Conservation (phyloP, 2,329 filamentous ascomycete species). For the Ascomycota sp. region DNA sequence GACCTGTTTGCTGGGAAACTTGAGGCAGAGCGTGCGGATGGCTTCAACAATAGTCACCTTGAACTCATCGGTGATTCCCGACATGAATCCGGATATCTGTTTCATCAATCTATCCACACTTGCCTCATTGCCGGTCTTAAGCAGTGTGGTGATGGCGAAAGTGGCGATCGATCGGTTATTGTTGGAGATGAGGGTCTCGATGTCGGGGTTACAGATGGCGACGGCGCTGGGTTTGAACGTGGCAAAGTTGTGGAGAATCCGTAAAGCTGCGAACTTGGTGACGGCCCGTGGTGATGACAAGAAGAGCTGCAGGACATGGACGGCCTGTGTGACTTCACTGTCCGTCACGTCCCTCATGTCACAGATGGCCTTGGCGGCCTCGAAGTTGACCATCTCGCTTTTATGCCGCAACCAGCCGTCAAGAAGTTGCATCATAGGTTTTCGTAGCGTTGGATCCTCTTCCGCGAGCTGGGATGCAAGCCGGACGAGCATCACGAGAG, state of each 20-base stretch:
- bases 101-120: slow-evolving; percentile 96
- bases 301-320: slow-evolving; percentile 91
- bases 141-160: slow-evolving; percentile 89
- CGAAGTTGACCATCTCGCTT: slow-evolving; percentile 98
- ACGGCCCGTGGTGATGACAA: slow-evolving; percentile 84
- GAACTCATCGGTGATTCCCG: slow-evolving; percentile 96
- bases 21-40: slow-evolving; percentile 84
- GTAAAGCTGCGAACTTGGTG: slow-evolving; percentile 90
- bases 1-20: slow-evolving; percentile 94
- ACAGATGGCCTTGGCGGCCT: slow-evolving; percentile 94
- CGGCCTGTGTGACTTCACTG: slow-evolving; percentile 71
- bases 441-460: slow-evolving; percentile 70
- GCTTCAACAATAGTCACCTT: slow-evolving; percentile 99
- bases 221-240: slow-evolving; percentile 90
- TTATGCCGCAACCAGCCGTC: slow-evolving; percentile 95
- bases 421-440: slow-evolving; percentile 90
- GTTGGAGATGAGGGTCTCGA: slow-evolving; percentile 90
- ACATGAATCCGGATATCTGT: slow-evolving; percentile 95
- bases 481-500: slow-evolving; percentile 76
- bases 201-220: slow-evolving; percentile 85
- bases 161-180: slow-evolving; percentile 93
- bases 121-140: slow-evolving; percentile 95
- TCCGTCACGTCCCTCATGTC: slow-evolving; percentile 86
- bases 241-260: slow-evolving; percentile 88
- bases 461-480: slow-evolving; percentile 83